These are phyloP conservation scores for Candida boidinii DNA, from an alignment of 805 yeast genomes.

Conservation along the genomic window DNA sequence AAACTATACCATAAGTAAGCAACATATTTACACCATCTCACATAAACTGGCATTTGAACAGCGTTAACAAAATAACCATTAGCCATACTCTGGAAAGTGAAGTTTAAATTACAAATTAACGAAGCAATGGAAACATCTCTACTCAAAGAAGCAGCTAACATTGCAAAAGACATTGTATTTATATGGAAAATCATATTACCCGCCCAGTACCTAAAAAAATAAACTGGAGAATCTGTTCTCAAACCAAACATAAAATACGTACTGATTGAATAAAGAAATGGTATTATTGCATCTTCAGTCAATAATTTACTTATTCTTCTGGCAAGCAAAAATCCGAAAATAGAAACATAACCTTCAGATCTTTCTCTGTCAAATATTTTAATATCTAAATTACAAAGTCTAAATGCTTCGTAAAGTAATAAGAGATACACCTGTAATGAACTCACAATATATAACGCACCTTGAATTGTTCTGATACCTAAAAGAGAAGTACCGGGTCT, in stretches of 20 bases:
- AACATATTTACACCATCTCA: constrained; percentile 73
- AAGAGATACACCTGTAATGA: constrained; percentile 50
- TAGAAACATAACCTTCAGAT: constrained; percentile 57
- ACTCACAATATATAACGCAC: constrained; percentile 42
- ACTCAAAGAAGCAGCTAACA: constrained; percentile 42
- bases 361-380: constrained; percentile 58
- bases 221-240: constrained; percentile 31
- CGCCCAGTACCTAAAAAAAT: constrained; percentile 58
- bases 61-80: constrained; percentile 79
- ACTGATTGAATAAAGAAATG: constrained; percentile 48
- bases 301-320: constrained; percentile 58
- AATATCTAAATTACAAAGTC: constrained; percentile 47
- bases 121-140: constrained; percentile 57
- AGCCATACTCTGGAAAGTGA: constrained; percentile 67
- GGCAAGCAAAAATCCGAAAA: constrained; percentile 57
- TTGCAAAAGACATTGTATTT: constrained; percentile 47
- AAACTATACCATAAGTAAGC: constrained; percentile 75
- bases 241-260: constrained; percentile 77
- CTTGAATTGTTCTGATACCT: constrained; percentile 56
- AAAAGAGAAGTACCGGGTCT: constrained; percentile 50
- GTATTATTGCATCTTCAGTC: constrained; percentile 61
- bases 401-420: constrained; percentile 47
- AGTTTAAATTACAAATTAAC: constrained; percentile 51
- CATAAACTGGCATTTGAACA: constrained; percentile 71
- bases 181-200: constrained; percentile 48